Evolutionary conservation across 495 filamentous ascomycete species (phyloP).

Genomic region (Tetracladium setigerum): DNA sequence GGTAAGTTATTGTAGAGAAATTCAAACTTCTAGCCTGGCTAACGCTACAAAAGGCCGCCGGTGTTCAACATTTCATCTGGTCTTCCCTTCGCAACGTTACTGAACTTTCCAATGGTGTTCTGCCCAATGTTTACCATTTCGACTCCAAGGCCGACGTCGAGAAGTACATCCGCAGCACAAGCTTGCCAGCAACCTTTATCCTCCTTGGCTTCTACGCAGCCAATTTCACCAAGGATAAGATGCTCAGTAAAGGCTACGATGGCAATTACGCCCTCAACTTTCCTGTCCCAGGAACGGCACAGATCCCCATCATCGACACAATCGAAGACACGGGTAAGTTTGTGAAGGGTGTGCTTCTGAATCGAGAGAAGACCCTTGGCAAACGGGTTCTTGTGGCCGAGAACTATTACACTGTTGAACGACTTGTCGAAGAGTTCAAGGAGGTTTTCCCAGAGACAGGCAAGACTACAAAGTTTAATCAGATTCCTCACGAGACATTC

Average conservation of each 20-base stretch:
- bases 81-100: slow-evolving; percentile 28
- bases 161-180: slow-evolving; percentile 39
- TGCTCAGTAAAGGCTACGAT: slow-evolving; percentile 5
- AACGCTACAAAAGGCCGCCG: slow-evolving; percentile 18
- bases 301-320: slow-evolving; percentile 43
- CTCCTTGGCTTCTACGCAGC: slow-evolving; percentile 48
- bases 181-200: slow-evolving; percentile 45
- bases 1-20: slow-evolving; percentile 10
- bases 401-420: slow-evolving; percentile 34
- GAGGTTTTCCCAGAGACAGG: slow-evolving; percentile 34
- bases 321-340: slow-evolving; percentile 46
- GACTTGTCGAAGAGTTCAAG: slow-evolving; percentile 37
- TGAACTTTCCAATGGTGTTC: slow-evolving; percentile 32
- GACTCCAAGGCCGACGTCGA: slow-evolving; percentile 52
- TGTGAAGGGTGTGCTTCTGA: slow-evolving; percentile 37
- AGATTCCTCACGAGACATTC: slow-evolving; percentile 19
- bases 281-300: slow-evolving; percentile 28
- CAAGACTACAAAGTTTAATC: slow-evolving; percentile 21
- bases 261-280: slow-evolving; percentile 30
- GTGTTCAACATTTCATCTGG: slow-evolving; percentile 45
- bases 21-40: background rate
- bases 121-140: slow-evolving; percentile 48
- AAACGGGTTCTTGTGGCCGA: slow-evolving; percentile 34
- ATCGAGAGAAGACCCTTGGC: slow-evolving; percentile 30
- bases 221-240: slow-evolving; percentile 25